Conservation (phyloP, 495 filamentous ascomycete genomes). For the Glonium stellatum region DNA sequence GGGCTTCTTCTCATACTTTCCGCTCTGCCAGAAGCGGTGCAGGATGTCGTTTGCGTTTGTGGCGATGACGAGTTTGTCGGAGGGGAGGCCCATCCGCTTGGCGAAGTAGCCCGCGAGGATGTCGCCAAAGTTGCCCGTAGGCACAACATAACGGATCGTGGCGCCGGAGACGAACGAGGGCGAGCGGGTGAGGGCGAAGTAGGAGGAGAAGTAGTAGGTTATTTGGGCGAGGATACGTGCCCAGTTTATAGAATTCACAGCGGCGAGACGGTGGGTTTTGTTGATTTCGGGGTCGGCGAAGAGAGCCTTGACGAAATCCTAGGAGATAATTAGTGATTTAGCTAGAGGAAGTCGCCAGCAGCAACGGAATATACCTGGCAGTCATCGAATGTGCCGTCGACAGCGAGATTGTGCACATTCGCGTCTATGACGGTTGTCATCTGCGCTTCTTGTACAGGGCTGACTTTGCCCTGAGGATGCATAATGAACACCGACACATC, state of each 20-base stretch:
- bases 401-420: constrained; percentile 84
- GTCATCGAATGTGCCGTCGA: constrained; percentile 87
- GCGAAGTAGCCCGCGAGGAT: constrained; percentile 92
- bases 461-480: constrained; percentile 74
- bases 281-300: constrained; percentile 77
- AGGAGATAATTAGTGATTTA: constrained; percentile 1
- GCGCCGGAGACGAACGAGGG: constrained; percentile 43
- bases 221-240: constrained; percentile 90
- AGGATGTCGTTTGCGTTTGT: constrained; percentile 90
- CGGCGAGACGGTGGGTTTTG: constrained; percentile 64
- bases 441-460: constrained; percentile 84
- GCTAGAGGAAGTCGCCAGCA: not conserved
- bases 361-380: constrained; percentile 56
- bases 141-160: constrained; percentile 72
- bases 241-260: constrained; percentile 89
- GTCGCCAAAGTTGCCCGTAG: constrained; percentile 95
- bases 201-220: constrained; percentile 84
- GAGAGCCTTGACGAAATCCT: constrained; percentile 88
- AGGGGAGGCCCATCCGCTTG: constrained; percentile 79
- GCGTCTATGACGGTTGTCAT: constrained; percentile 85
- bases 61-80: constrained; percentile 74
- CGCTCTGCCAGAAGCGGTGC: constrained; percentile 74
- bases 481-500: constrained; percentile 90
- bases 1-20: constrained; percentile 70
- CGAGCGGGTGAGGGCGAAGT: constrained; percentile 64